These are phyloP conservation scores for Eimeria necatrix DNA, from an alignment of 169 alveolate species.

Conservation along the genomic window DNA sequence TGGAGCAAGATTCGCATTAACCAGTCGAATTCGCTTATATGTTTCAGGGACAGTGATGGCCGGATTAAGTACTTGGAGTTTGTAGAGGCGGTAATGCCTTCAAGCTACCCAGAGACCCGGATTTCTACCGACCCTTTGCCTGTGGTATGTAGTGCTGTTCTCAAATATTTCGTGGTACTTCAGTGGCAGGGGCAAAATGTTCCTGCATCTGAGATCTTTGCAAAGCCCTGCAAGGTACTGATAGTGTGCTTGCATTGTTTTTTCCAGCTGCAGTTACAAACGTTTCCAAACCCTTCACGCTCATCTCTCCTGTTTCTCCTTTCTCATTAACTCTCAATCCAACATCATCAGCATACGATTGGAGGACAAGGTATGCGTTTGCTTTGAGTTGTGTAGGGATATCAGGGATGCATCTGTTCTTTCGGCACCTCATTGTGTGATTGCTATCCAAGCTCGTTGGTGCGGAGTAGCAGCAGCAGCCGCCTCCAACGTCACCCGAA, in stretches of 20 bases:
- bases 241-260: not conserved
- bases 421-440: not conserved
- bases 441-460: conserved; percentile 23
- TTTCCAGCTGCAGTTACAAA: not conserved
- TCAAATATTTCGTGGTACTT: too few relatives aligned
- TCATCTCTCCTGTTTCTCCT: too few relatives aligned
- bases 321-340: too few relatives aligned
- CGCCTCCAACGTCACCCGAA: conserved; percentile 41
- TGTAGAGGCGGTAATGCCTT: conserved; percentile 78
- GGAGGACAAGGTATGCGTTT: too few relatives aligned
- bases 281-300: too few relatives aligned
- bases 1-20: not conserved
- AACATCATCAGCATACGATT: too few relatives aligned
- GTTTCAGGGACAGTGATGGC: conserved; percentile 80
- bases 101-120: conserved; percentile 43
- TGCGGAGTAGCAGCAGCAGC: conserved; percentile 48
- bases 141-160: conserved; percentile 9
- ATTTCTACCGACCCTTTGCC: conserved; percentile 2
- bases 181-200: too few relatives aligned
- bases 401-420: conserved; percentile 2
- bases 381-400: conserved; percentile 23
- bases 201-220: too few relatives aligned
- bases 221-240: too few relatives aligned
- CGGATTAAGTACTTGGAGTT: conserved; percentile 77
- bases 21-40: not conserved